phyloP scores from a whole-genome alignment of 768 basidiomycete genomes.

The Saitozyma sp. region DNA sequence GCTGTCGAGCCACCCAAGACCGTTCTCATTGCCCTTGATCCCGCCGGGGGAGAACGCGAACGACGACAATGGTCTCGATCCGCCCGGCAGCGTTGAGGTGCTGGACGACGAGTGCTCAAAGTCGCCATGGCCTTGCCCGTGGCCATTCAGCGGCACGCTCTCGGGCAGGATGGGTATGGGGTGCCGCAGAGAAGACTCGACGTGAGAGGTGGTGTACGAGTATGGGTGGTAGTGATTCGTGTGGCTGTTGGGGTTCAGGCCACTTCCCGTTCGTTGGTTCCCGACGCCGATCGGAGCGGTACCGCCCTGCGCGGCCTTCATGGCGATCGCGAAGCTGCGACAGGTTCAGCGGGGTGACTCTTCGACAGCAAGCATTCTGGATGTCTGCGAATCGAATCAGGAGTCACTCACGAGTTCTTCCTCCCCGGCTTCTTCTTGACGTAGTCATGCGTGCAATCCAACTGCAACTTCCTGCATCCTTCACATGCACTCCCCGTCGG shows the following conservation, averaged over 20 bases:
- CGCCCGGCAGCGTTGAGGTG: background rate
- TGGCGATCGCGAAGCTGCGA: constrained; percentile 1
- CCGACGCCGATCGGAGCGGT: no score
- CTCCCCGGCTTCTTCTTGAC: constrained; percentile 45
- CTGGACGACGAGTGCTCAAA: background rate
- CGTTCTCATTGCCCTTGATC: constrained; percentile 2
- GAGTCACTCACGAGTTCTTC: constrained; percentile 38
- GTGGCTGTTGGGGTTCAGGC: background rate
- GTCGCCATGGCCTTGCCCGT: background rate
- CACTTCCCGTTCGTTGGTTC: no score
- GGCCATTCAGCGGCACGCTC: background rate
- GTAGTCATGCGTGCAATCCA: constrained; percentile 38
- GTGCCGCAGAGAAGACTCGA: background rate
- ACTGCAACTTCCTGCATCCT: constrained; percentile 30
- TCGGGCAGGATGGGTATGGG: background rate
- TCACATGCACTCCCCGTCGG: constrained; percentile 18
- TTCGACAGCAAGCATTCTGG: no score
- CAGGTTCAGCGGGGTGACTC: background rate
- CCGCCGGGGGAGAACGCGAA: constrained; percentile 18
- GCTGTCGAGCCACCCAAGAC: constrained; percentile 24
- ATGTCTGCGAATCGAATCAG: constrained; percentile 1
- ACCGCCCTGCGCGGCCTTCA: constrained; percentile 4
- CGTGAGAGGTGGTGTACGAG: background rate
- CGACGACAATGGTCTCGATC: constrained; percentile 8
- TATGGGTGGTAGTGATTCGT: background rate